Evolutionary conservation across 1,139 yeast genomes (phyloP), one percentile per base, ranked within the genome.

Genomic region (Kazachstania sp.): DNA sequence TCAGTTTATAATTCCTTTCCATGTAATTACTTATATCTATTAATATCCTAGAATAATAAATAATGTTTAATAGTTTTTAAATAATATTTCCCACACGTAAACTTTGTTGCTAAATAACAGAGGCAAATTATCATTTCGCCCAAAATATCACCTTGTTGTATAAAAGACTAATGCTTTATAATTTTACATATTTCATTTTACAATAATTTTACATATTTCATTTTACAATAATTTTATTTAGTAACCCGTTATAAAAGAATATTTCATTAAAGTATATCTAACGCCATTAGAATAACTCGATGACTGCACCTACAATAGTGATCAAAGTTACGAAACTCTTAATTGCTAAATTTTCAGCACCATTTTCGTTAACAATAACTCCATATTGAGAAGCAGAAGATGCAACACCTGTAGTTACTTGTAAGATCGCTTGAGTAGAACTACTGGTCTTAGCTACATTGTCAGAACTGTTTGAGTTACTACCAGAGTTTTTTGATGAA

Each of bases 101-200:
- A 23, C 6, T 23, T 3, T 7, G 8, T 7, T 2, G 6, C 3
- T 23, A 23, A 3, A 23, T 23, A 9, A 23, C 81, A 7, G 79
- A 74, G 42, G n/a, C n/a, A n/a, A n/a, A n/a, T n/a, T n/a, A n/a
- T n/a, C n/a, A n/a, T n/a, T n/a, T n/a, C n/a, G n/a, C n/a, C n/a
- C n/a, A n/a, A n/a, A n/a, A n/a, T n/a, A n/a, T n/a, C n/a, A n/a
- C n/a, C n/a, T n/a, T n/a, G n/a, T n/a, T 60, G 64, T 2, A 66
- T 65, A n/a, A 64, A 46, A 46, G n/a, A 65, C 15, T 61, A 56
- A 31, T 59, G 56, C 12, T 63, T 58, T 37, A 65, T 50, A 15
- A 54, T 46, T 2, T 51, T 44, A 36, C 6, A 7, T 23, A n/a
- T n/a, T n/a, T n/a, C n/a, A n/a, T n/a, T n/a, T n/a, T n/a, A n/a